Base-by-base conservation (phyloP, 805 yeast genomes). In the Danielozyma ontarioensis region DNA sequence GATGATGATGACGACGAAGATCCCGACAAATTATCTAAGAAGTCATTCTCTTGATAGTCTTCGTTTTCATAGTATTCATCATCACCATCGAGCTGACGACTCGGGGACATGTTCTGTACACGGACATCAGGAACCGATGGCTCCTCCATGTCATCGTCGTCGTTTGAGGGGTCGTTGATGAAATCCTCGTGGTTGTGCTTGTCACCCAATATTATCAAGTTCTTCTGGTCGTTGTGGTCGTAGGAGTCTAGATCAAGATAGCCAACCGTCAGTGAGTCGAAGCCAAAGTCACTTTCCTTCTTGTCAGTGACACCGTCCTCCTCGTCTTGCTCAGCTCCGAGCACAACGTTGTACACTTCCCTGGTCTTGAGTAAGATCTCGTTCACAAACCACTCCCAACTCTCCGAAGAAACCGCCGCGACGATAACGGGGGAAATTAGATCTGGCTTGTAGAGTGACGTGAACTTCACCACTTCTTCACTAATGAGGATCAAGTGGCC, bases 401-500 rank as follows among this genome's bases (percentile, higher is more conserved):
- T 42, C 4, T 44, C 44, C 6, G 76, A 76, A 27, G 54, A 54
- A 34, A 73, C 51, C 3, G 74, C 70, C 8, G 64, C 69, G 11
- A 70, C 72, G 14, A 79, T 75, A 4, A 64, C 50, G 3, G 74
- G 71, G 2, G 83, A 72, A 11, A 79, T 70, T 16, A 76, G 57
- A 40, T 76, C 83, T 5, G 82, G 78, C 25, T 78, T 68, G 46
- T 76, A 76, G 13, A 77, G 55, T n/a, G 68, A 71, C 3, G 75
- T 68, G 56, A 93, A 93, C 55, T 93, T 93, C 31, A 88, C 96
- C 29, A 93, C 88, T 55, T 93, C 98, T 55, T 93, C 98, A 32
- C 96, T 88, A 36, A 93, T 86, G 32, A 93, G 65, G 5, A 95
- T 87, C 42, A 93, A 62, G 55, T 93, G 98, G n/a, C 98, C 98